These are phyloP conservation scores for Massariosphaeria phaeospora DNA, from an alignment of 495 filamentous ascomycete species.

Conservation along the genomic window DNA sequence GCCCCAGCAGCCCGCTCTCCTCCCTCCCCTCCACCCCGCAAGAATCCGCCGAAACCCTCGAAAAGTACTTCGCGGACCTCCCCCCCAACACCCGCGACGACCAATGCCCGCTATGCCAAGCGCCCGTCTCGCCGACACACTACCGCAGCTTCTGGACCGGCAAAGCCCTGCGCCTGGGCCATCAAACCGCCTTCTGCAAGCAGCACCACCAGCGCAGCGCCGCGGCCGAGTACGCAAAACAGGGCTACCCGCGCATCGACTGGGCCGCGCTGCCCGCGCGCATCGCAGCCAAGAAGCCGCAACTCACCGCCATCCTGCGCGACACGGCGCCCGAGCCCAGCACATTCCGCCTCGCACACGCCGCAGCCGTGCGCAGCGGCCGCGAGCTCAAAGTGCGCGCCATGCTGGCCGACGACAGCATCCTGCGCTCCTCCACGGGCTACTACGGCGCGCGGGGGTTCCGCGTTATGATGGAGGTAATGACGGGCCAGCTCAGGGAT, in stretches of 20 bases:
- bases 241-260: conserved; percentile 72
- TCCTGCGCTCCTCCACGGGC: conserved; percentile 52
- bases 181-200: conserved; percentile 59
- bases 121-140: not conserved
- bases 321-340: not conserved
- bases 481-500: conserved; percentile 58
- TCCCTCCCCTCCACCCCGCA: not conserved
- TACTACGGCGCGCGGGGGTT: conserved; percentile 86
- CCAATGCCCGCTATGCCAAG: conserved; percentile 18
- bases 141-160: not conserved
- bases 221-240: conserved; percentile 53
- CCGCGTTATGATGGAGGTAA: conserved; percentile 58
- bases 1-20: conserved; percentile 1
- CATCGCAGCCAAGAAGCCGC: conserved; percentile 51
- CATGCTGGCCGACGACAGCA: not conserved
- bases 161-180: conserved; percentile 14
- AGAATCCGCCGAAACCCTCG: not conserved
- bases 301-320: conserved; percentile 56
- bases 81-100: not conserved
- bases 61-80: conserved; percentile 1
- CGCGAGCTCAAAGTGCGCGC: not conserved
- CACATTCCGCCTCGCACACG: not conserved
- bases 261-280: conserved; percentile 67
- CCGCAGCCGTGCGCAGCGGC: not conserved
- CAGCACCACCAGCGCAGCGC: conserved; percentile 61